Evolutionary conservation across 192 early-diverging fungal species (phyloP), one percentile per base, ranked within the genome.

Genomic region (Backusella morwellensis): DNA sequence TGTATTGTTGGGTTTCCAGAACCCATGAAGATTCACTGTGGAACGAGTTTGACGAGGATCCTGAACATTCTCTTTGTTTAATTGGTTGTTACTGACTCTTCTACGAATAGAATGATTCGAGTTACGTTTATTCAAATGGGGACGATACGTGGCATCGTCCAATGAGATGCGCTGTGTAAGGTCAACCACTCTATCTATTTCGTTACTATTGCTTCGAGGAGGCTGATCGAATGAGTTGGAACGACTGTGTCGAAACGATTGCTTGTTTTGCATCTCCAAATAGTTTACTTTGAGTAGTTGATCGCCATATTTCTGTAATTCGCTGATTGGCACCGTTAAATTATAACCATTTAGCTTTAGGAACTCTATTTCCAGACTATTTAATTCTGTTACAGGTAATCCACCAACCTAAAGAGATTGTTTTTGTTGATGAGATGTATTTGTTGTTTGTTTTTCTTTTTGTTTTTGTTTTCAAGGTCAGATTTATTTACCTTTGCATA

Each of bases 291-390:
- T 83, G 70, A 95, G 85, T 79, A 97, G 84, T 72, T 90, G 90
- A 73, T 95, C 86, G 38, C 95, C 96, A 36, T 91, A 90, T 34
- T 87, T 86, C 81, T 97, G 95, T 17, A 98, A 87, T 72, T 96
- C 94, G 52, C 92, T 89, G 23, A 91, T 88, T 19, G 88, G 89
- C 11, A 97, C 90, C 68, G 84, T 87, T 29, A 98, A 84, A 68
- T 93, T 91, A 84, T 96, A 98, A 72, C 94, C 91, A 77, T 93
- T 89, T 36, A 96, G 85, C 67, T 91, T 88, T 35, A 98, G 82
- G 77, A 97, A 97, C 84, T 97, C 95, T 29, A 98, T 81, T 84
- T 98, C 97, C 44, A 98, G 84, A 44, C 88, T 86, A 86, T 98
- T 98, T 47, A 98, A 87, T 87, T 98, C 97, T 52, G 89, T 83